Evolutionary conservation across 345 rosid species (phyloP).

Genomic region (Eucalyptus regnans): DNA sequence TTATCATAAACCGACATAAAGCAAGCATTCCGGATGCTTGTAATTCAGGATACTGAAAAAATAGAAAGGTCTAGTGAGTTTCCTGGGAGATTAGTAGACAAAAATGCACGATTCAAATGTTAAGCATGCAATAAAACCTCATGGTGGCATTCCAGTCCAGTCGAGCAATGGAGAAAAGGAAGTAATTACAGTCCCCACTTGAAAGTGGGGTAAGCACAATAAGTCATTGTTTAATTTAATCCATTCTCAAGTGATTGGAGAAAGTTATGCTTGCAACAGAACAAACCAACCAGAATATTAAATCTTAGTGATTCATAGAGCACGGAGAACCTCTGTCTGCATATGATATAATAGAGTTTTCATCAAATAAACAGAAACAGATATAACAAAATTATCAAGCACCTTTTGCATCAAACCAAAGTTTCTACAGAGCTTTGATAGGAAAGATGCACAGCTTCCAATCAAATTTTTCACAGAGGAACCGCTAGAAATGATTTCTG

Average conservation of each 20-base stretch:
- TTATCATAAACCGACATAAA: conserved; percentile 82
- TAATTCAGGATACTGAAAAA: conserved; percentile 62
- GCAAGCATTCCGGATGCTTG: conserved; percentile 99
- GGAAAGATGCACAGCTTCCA: conserved; percentile 73
- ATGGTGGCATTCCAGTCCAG: neutral
- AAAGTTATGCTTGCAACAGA: neutral
- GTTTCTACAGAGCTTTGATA: conserved; percentile 85
- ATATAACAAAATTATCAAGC: neutral
- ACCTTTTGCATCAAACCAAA: conserved; percentile 86
- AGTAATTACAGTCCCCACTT: neutral
- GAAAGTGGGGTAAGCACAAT: neutral
- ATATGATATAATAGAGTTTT: neutral
- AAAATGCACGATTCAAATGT: no score
- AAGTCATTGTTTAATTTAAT: neutral
- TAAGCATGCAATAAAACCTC: neutral
- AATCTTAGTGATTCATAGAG: neutral
- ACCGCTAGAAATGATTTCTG: conserved; percentile 73
- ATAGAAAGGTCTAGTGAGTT: neutral
- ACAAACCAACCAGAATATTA: neutral
- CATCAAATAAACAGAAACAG: neutral
- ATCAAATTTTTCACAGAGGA: conserved; percentile 53
- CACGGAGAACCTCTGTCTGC: neutral
- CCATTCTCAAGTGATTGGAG: neutral
- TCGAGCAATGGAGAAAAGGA: neutral
- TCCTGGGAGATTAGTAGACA: neutral